Base-by-base conservation (phyloP, 108 stramenopile species). In the Schizochytrium sp. region DNA sequence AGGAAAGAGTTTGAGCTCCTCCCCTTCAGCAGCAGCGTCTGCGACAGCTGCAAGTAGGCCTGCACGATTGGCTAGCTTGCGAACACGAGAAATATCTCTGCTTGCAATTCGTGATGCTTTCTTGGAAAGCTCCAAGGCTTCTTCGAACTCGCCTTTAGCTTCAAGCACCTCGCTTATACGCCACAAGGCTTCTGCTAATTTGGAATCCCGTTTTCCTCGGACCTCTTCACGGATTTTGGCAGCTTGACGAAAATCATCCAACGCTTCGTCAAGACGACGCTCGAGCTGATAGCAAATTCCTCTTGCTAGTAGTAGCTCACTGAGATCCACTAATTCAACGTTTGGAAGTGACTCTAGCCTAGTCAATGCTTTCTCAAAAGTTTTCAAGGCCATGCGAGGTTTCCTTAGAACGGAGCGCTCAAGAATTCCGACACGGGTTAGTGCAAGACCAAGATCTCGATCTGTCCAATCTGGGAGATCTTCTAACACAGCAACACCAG, bases 121-220 rank as follows among this genome's bases (percentile, higher is more conserved):
- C 64, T 69, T 69, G 19, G 15, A 7, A 38, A 28, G 44, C 28
- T 69, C 64, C 0, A 69, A 44, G 12, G 64, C 64, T 44, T 69
- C 64, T 0, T 38, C 64, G 5, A 15, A 15, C 64, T 69, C 15
- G 64, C 64, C 64, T 44, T 69, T 7, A 44, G 64, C 2, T 15
- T 69, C 64, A 0, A 69, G 28, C 8, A 69, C 64, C 44, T 69
- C 64, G 15, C 64, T 69, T 38, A 69, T 69, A 8, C 64, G 64
- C 64, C 7, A 69, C 42, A 13, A 69, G 8, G 64, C 64, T 44
- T 69, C 64, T 38, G 64, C 64, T 7, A 69, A 15, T 15, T 69
- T 69, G 64, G 19, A 38, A 15, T 69, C 64, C 19, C 64, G 64
- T 44, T 69, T 69, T 38, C 64, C 64, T 8, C 64, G 64, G 10